Percentiles rank a stretch among this genome's conserved stretches.
These are phyloP conservation scores for Aspergillus sp. DNA, from an alignment of 2,329 filamentous ascomycete species.

Conservation along the genomic window DNA sequence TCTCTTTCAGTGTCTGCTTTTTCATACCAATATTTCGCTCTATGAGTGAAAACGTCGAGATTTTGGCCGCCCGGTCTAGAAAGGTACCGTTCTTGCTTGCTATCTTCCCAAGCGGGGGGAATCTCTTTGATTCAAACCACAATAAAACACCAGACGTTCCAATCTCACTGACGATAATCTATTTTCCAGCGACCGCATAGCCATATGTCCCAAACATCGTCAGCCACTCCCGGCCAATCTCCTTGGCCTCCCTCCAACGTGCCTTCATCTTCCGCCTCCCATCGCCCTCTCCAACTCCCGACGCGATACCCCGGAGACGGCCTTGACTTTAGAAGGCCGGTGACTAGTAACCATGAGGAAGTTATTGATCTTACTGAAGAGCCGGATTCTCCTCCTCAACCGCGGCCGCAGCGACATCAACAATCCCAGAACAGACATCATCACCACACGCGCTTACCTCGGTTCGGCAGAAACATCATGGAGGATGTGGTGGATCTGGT, in stretches of 20 bases:
- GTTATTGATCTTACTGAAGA: constrained; percentile 45
- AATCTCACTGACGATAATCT: constrained; percentile 13
- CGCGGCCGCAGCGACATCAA: constrained; percentile 6
- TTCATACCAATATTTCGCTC: neutral
- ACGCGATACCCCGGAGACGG: constrained; percentile 47
- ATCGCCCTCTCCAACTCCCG: constrained; percentile 25
- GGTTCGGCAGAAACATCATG: constrained; percentile 33
- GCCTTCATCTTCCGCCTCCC: constrained; percentile 16
- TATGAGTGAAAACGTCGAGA: constrained; percentile 32
- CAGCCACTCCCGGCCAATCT: constrained; percentile 16
- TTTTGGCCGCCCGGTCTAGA: constrained; percentile 30
- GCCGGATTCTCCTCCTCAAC: constrained; percentile 28
- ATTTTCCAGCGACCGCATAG: constrained; percentile 25
- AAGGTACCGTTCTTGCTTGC: constrained; percentile 22
- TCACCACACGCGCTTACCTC: constrained; percentile 19
- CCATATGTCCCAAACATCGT: constrained; percentile 29
- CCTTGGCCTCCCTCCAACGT: constrained; percentile 22
- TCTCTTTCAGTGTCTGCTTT: neutral
- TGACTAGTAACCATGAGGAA: constrained; percentile 21
- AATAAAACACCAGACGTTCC: constrained; percentile 1
- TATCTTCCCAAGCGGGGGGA: constrained; percentile 17
- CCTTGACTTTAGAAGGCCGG: constrained; percentile 48
- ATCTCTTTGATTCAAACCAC: constrained; percentile 2
- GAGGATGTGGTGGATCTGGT: constrained; percentile 36
- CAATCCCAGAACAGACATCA: constrained; percentile 8